These are phyloP conservation scores for Fraxinus sp. DNA, from an alignment of 305 asterid genomes.

Conservation along the genomic window DNA sequence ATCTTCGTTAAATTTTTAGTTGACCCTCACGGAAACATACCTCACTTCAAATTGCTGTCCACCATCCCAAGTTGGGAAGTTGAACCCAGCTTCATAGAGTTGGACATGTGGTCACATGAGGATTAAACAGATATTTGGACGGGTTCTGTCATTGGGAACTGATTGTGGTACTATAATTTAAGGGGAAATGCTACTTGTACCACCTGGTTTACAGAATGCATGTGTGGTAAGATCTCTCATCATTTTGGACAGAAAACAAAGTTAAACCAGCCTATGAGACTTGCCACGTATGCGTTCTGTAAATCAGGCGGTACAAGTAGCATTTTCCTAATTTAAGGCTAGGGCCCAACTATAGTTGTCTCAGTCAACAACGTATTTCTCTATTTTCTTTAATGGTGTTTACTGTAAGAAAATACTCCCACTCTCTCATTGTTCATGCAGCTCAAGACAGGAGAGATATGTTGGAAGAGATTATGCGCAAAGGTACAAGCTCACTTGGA, in stretches of 20 bases:
- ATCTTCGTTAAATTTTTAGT: background rate
- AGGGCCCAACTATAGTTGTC: background rate
- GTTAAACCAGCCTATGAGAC: background rate
- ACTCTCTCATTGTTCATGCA: conserved; percentile 40
- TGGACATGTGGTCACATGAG: background rate
- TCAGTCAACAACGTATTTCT: background rate
- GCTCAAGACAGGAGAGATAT: conserved; percentile 94
- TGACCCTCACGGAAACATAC: background rate
- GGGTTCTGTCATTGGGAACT: background rate
- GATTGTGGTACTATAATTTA: background rate
- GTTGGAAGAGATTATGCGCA: conserved; percentile 96
- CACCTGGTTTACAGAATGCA: background rate
- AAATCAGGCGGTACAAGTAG: background rate
- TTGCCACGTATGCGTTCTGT: background rate
- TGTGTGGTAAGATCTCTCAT: background rate
- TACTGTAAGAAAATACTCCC: conserved; percentile 11
- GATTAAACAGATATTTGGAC: background rate
- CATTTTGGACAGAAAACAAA: background rate
- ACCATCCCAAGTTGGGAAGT: background rate
- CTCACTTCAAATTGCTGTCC: background rate
- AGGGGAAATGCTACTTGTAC: background rate
- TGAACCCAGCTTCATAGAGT: background rate
- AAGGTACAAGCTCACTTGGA: conserved; percentile 86
- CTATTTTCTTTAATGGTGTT: conserved; percentile 1
- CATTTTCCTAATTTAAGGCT: background rate